Evolutionary conservation across 2,329 filamentous ascomycete genomes (phyloP).

Genomic region (Rosellinia necatrix): DNA sequence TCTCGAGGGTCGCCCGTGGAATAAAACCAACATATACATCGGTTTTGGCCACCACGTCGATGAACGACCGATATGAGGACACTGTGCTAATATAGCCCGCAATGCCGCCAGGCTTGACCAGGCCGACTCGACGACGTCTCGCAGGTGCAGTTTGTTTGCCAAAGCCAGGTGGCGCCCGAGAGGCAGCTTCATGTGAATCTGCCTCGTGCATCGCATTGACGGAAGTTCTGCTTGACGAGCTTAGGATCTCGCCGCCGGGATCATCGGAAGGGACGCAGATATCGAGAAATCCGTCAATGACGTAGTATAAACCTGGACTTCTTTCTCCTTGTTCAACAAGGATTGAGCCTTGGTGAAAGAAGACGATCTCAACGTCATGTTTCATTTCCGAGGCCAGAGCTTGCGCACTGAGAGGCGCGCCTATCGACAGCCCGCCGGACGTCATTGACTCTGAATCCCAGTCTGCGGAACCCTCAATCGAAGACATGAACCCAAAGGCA

Average conservation of each 20-base stretch:
- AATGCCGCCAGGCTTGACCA: constrained; percentile 92
- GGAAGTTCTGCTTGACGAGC: constrained; percentile 43
- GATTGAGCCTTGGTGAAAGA: constrained; percentile 91
- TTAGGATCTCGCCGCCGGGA: constrained; percentile 48
- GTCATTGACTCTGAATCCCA: constrained; percentile 86
- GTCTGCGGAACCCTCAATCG: constrained; percentile 76
- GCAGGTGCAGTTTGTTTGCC: constrained; percentile 44
- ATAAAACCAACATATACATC: constrained; percentile 98
- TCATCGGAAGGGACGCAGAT: constrained; percentile 81
- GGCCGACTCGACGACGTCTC: constrained; percentile 68
- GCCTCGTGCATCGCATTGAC: constrained; percentile 43
- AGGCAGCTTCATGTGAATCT: constrained; percentile 33
- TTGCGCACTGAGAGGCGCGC: constrained; percentile 67
- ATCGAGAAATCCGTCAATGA: constrained; percentile 95
- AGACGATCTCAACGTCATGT: constrained; percentile 95
- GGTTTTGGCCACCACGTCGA: constrained; percentile 95
- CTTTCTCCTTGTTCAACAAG: constrained; percentile 95
- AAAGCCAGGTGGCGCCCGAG: constrained; percentile 27
- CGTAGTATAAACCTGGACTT: constrained; percentile 96
- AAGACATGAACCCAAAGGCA: constrained; percentile 89
- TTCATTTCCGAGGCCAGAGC: constrained; percentile 77
- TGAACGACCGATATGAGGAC: constrained; percentile 93
- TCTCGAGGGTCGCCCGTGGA: constrained; percentile 81
- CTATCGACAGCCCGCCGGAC: constrained; percentile 67
- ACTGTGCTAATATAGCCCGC: constrained; percentile 94